Percentiles rank a stretch among this genome's conserved stretches.
Evolutionary conservation across 2,329 filamentous ascomycete genomes (phyloP).

Genomic region (Nothophoma quercina): DNA sequence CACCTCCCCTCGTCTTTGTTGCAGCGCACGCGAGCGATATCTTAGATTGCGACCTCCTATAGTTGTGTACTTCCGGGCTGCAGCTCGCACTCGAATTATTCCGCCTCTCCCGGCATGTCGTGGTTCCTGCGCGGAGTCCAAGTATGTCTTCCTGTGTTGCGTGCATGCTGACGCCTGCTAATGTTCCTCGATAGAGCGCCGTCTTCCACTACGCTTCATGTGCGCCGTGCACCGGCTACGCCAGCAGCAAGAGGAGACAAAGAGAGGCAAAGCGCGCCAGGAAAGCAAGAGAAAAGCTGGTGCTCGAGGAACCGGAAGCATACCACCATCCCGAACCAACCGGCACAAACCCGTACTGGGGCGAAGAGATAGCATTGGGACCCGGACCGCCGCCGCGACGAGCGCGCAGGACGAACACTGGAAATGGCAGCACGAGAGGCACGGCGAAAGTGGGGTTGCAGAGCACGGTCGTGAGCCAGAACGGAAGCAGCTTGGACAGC

Average conservation of each 20-base stretch:
- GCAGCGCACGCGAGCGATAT: slow-evolving; percentile 8
- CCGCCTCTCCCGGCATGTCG: slow-evolving; percentile 38
- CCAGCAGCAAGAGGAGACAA: slow-evolving; percentile 73
- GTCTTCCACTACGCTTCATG: slow-evolving; percentile 81
- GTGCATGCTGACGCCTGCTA: background rate
- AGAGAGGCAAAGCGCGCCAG: slow-evolving; percentile 73
- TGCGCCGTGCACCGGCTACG: slow-evolving; percentile 77
- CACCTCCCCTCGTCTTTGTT: background rate
- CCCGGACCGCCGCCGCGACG: slow-evolving; percentile 72
- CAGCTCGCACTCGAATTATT: background rate
- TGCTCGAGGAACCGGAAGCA: slow-evolving; percentile 73
- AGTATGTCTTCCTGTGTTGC: background rate
- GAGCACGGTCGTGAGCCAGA: slow-evolving; percentile 55
- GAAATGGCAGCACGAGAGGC: slow-evolving; percentile 57
- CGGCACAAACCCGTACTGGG: slow-evolving; percentile 88
- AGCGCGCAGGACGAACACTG: slow-evolving; percentile 63
- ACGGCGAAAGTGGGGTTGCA: slow-evolving; percentile 66
- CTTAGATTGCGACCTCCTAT: background rate
- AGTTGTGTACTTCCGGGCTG: background rate
- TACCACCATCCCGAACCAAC: slow-evolving; percentile 85
- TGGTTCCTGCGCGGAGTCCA: slow-evolving; percentile 61
- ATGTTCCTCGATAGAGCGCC: slow-evolving; percentile 62
- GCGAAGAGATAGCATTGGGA: slow-evolving; percentile 83
- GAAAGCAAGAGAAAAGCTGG: slow-evolving; percentile 68
- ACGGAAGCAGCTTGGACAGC: slow-evolving; percentile 46